Base-by-base conservation (phyloP, 2,329 filamentous ascomycete species). In the Cladorrhinum sp. region DNA sequence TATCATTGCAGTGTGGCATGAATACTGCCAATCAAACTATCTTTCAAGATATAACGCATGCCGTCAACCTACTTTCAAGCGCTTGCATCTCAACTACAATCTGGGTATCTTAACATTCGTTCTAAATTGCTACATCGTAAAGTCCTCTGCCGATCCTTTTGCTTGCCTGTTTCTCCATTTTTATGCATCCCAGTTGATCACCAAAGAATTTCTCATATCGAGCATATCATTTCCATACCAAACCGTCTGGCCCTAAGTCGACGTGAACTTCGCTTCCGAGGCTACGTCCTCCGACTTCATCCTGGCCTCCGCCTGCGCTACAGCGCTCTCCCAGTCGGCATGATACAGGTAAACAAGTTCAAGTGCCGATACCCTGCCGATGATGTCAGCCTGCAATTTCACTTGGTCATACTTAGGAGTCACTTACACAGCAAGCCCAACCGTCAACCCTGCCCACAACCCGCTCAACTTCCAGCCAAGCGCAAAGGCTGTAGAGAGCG, bases 401-500 rank as follows among this genome's bases (percentile, higher is more conserved):
- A 33, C 18, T 18, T 8, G 7, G 14, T 52, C 5, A 30, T 12
- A 12, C 8, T 5, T 1, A 49, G 24, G 49, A 46, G 1, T 46
- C n/a, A 68, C 69, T 69, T 57, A 71, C 68, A 84, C 73, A 2
- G 73, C 74, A n/a, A 90, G 74, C 3, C 84, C 88, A 67, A 90
- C 72, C 1, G 84, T 82, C 30, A 87, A 79, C 18, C 85, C 86
- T 46, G 76, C 78, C 89, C 89, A 92, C 12, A 92, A 75, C 1
- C 89, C 89, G 66, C 81, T 79, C 21, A 92, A 72, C 8, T 82
- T 81, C 87, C 86, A 90, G 6, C 77, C 75, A 14, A 88, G 71
- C 0, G 82, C 85, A 71, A 91, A 92, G 0, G 83, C 86, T 0
- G 83, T 83, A 5, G 82, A 83, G 66, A 91, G 86, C 65, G 84